Evolutionary conservation across 2,329 filamentous ascomycete species (phyloP), one percentile per base, ranked within the genome.

Genomic region (Calonectria montana): DNA sequence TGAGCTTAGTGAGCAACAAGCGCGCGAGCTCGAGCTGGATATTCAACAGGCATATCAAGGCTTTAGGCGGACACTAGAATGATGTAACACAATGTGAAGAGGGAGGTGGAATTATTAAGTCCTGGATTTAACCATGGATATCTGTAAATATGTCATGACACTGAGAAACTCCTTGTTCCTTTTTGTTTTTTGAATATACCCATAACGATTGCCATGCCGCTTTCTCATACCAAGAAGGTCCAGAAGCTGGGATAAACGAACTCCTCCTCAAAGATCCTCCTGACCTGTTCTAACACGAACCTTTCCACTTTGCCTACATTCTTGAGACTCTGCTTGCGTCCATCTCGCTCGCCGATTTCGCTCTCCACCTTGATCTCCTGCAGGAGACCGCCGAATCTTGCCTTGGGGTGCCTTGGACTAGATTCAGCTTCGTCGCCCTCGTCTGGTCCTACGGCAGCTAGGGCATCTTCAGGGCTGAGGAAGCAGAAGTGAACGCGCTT

Each of bases 251-350:
- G 97, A 85, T 97, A 98, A 73, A 98, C 96, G 85, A 98, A 97
- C 83, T 99, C 97, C 81, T 98, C 97, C 84, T 99, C 97, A 80
- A 99, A 98, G 78, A 99, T 98, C 80, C 95, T 91, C 81, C 96
- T 92, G 73, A 99, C 97, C 84, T 98, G 96, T 82, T 98, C 96
- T 71, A 99, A 88, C 69, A 99, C 95, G 82, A 99, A 99, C 79
- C 95, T 94, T 86, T 99, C 97, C 70, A 99, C 97, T 87, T 99
- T 99, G 71, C 97, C 96, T 62, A 99, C 96, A 82, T 99, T 99
- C 88, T 98, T 98, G 72, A 99, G 86, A 57, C 96, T 97, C 85
- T 98, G 96, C 85, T 97, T 98, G 29, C 95, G 94, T 72, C 94
- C 93, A 79, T 97, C 95, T 76, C 95, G 92, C 82, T 97, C 93